These are phyloP conservation scores for Penicillium odoratum DNA, from an alignment of 495 filamentous ascomycete species.

Conservation along the genomic window DNA sequence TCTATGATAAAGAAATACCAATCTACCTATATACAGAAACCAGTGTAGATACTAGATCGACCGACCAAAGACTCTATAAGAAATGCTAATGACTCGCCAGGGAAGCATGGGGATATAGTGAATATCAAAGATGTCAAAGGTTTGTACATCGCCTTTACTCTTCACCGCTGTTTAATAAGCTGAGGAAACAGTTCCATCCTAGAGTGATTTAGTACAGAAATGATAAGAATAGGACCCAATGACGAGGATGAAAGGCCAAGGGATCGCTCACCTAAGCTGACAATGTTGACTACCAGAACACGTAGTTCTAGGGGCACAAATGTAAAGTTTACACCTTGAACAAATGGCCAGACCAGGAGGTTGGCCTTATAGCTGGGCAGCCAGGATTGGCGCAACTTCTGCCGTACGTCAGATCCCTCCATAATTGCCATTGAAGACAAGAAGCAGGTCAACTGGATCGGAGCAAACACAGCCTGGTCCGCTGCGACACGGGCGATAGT, in stretches of 20 bases:
- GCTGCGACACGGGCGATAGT: slow-evolving; percentile 76
- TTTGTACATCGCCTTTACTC: slow-evolving; percentile 15
- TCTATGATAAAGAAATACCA: background rate
- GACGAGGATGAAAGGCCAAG: background rate
- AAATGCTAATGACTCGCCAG: slow-evolving; percentile 3
- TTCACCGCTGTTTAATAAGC: slow-evolving; percentile 69
- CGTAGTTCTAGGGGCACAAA: slow-evolving; percentile 84
- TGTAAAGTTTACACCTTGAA: slow-evolving; percentile 89
- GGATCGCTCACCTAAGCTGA: slow-evolving; percentile 64
- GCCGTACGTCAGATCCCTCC: slow-evolving; percentile 69
- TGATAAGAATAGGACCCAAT: background rate
- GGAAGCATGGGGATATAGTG: background rate
- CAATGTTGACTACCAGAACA: slow-evolving; percentile 84
- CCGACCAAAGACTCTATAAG: slow-evolving; percentile 4
- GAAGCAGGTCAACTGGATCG: slow-evolving; percentile 78
- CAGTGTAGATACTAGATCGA: background rate
- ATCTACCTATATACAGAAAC: background rate
- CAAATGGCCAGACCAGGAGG: slow-evolving; percentile 88
- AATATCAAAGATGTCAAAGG: background rate
- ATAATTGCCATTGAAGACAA: slow-evolving; percentile 82
- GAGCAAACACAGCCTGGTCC: slow-evolving; percentile 88
- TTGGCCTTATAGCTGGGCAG: slow-evolving; percentile 72
- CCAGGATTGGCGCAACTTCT: slow-evolving; percentile 73
- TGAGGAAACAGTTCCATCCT: slow-evolving; percentile 98
- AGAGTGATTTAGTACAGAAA: slow-evolving; percentile 32